Conservation (phyloP, 164 flowering plant genomes). For the Pachysandra terminalis region DNA sequence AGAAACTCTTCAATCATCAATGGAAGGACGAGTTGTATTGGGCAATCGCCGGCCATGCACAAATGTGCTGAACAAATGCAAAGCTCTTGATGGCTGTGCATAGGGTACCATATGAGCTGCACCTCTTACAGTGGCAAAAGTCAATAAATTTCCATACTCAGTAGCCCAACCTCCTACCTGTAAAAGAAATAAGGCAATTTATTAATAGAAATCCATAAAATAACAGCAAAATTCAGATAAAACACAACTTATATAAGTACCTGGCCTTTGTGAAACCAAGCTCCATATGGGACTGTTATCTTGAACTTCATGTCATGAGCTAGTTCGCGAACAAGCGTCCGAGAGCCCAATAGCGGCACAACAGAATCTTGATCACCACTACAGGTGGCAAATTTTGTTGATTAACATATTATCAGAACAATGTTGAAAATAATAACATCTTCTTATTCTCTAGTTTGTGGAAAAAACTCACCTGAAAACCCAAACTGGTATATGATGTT, state of each 20-base stretch:
- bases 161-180: constrained; percentile 94
- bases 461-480: constrained; percentile 52
- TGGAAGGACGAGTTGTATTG: constrained; percentile 46
- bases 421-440: neutral
- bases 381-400: constrained; percentile 12
- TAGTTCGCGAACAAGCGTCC: constrained; percentile 84
- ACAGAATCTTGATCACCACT: constrained; percentile 99
- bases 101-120: constrained; percentile 98
- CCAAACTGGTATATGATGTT: constrained; percentile 53
- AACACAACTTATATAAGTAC: constrained; percentile 38
- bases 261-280: constrained; percentile 94
- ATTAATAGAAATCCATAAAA: neutral
- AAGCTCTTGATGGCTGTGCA: constrained; percentile 87
- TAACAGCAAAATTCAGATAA: neutral
- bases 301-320: constrained; percentile 67
- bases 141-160: constrained; percentile 82
- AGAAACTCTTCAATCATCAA: constrained; percentile 29
- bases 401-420: neutral
- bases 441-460: neutral
- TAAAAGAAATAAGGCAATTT: neutral
- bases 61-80: constrained; percentile 74
- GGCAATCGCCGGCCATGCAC: constrained; percentile 73
- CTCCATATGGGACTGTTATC: constrained; percentile 81
- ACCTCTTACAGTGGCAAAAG: constrained; percentile 93
- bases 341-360: constrained; percentile 78